phyloP scores from a whole-genome alignment of 257 asterid genomes.

The Petunia secreta region DNA sequence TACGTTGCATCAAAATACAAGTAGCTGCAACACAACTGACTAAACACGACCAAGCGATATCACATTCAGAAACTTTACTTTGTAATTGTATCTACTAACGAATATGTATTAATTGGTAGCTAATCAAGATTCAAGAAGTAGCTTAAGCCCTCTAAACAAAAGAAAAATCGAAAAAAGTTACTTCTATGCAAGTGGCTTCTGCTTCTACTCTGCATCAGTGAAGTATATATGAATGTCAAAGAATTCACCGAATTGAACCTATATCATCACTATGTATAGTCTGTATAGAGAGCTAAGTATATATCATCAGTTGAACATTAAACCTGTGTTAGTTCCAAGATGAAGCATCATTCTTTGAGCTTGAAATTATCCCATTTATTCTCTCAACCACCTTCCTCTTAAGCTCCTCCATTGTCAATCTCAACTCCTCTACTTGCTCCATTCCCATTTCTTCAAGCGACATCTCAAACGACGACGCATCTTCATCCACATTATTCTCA shows the following conservation, averaged over 20 bases:
- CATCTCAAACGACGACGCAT: conserved; percentile 6
- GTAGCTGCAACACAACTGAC: background rate
- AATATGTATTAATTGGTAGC: background rate
- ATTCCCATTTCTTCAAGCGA: conserved; percentile 17
- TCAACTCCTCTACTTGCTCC: conserved; percentile 34
- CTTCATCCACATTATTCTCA: background rate
- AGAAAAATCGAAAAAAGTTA: background rate
- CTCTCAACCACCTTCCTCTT: conserved; percentile 33
- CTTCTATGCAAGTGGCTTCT: background rate
- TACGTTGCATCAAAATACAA: background rate
- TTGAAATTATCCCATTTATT: conserved; percentile 10
- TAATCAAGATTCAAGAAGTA: background rate
- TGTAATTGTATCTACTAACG: background rate
- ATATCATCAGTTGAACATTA: background rate
- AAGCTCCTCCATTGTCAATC: conserved; percentile 25
- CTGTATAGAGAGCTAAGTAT: background rate
- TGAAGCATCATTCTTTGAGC: background rate
- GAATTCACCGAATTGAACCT: background rate
- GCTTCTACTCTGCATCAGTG: no score
- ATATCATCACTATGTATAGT: background rate
- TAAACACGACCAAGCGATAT: background rate
- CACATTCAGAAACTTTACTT: background rate
- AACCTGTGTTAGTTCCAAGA: conserved; percentile 3
- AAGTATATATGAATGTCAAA: background rate
- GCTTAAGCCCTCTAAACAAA: background rate